Evolutionary conservation across 2,329 filamentous ascomycete genomes (phyloP).

Genomic region (Calonectria pseudoturangicola): DNA sequence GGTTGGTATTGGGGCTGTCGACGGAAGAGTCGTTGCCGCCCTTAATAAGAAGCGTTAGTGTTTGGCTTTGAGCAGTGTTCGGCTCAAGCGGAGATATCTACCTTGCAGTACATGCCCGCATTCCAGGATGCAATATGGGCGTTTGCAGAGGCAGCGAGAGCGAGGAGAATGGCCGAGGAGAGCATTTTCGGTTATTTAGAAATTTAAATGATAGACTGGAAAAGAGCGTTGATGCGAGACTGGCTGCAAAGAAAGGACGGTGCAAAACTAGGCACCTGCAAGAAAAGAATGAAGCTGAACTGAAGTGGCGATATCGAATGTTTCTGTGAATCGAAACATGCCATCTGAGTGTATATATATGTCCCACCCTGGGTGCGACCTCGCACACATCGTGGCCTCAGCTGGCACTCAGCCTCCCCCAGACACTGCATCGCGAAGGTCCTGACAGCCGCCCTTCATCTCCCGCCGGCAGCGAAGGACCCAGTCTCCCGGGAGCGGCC

Average conservation of each 20-base stretch:
- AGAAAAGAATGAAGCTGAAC: slow-evolving; percentile 43
- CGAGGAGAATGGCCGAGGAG: slow-evolving; percentile 47
- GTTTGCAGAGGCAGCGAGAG: slow-evolving; percentile 47
- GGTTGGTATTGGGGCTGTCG: slow-evolving; percentile 65
- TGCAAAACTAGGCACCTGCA: slow-evolving; percentile 48
- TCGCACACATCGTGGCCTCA: slow-evolving; percentile 12
- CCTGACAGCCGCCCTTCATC: slow-evolving; percentile 47
- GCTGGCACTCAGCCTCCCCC: slow-evolving; percentile 4
- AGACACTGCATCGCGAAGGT: slow-evolving; percentile 7
- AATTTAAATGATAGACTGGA: slow-evolving; percentile 21
- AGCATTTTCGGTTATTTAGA: slow-evolving; percentile 41
- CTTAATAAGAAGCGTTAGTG: slow-evolving; percentile 31
- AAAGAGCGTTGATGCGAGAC: slow-evolving; percentile 30
- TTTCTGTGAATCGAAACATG: not conserved
- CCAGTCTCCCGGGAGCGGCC: slow-evolving; percentile 46
- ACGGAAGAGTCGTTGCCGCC: slow-evolving; percentile 56
- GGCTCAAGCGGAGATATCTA: slow-evolving; percentile 26
- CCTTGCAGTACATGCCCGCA: slow-evolving; percentile 55
- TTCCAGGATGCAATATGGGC: slow-evolving; percentile 56
- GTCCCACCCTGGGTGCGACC: not conserved
- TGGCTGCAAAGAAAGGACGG: slow-evolving; percentile 45
- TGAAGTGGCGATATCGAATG: slow-evolving; percentile 6
- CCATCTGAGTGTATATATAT: slow-evolving; percentile 16
- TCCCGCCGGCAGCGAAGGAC: slow-evolving; percentile 33
- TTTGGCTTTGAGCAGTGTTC: not conserved